These are phyloP conservation scores for Chaetoceros muelleri DNA, from an alignment of 108 stramenopile genomes.

Conservation along the genomic window DNA sequence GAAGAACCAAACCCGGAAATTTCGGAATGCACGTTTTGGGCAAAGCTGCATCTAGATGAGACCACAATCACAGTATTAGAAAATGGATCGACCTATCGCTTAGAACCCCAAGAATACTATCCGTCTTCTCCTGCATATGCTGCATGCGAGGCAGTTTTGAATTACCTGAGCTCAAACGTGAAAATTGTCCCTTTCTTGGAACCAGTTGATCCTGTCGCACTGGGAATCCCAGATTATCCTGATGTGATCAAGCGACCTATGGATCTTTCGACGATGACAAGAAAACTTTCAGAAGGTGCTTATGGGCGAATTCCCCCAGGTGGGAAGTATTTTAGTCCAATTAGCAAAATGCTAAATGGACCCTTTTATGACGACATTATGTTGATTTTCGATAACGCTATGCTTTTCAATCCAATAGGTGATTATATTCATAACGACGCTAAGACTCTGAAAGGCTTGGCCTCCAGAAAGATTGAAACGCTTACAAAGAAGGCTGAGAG, in stretches of 20 bases:
- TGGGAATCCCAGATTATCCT: conserved; percentile 83
- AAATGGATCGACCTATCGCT: conserved; percentile 19
- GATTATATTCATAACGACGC: conserved; percentile 66
- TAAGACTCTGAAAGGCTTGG: conserved; percentile 35
- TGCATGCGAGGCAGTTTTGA: conserved; percentile 43
- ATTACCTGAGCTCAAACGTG: conserved; percentile 34
- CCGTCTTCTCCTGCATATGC: conserved; percentile 46
- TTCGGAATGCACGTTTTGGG: conserved; percentile 37
- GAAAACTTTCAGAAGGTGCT: conserved; percentile 61
- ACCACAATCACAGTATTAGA: conserved; percentile 5
- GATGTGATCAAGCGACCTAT: conserved; percentile 85
- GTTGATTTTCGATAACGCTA: conserved; percentile 81
- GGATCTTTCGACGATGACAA: conserved; percentile 84
- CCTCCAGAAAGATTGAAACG: conserved; percentile 45
- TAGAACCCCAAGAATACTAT: conserved; percentile 63
- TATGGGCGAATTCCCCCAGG: conserved; percentile 67
- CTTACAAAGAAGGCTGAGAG: conserved; percentile 15
- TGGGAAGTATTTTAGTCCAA: conserved; percentile 19
- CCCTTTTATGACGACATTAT: conserved; percentile 58
- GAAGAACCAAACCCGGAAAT: not conserved
- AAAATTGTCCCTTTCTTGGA: conserved; percentile 54
- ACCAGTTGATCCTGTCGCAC: conserved; percentile 89
- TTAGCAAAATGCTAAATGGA: conserved; percentile 59
- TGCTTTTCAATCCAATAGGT: conserved; percentile 58
- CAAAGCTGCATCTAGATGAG: conserved; percentile 31